Percentiles rank a stretch among this genome's conserved stretches.
phyloP scores from a whole-genome alignment of 1,139 yeast genomes.

The Lodderomyces metapsilosis region DNA sequence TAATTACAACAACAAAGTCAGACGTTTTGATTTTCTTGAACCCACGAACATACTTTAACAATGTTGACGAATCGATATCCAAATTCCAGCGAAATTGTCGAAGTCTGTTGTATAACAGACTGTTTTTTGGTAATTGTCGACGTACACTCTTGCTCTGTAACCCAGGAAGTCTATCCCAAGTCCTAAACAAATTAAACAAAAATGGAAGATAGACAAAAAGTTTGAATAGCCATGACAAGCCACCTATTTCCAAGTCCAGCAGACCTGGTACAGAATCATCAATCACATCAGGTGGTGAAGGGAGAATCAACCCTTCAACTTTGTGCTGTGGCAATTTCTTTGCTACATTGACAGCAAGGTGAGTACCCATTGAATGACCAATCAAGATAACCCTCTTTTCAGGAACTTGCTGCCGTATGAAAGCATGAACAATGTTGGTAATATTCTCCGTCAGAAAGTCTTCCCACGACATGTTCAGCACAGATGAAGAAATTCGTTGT shows the following conservation, averaged over 20 bases:
- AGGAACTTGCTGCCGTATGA: slow-evolving; percentile 40
- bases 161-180: slow-evolving; percentile 64
- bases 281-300: slow-evolving; percentile 55
- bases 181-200: slow-evolving; percentile 54
- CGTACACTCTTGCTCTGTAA: slow-evolving; percentile 55
- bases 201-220: slow-evolving; percentile 44
- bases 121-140: slow-evolving; percentile 46
- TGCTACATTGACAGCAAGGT: slow-evolving; percentile 50
- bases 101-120: slow-evolving; percentile 41
- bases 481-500: slow-evolving; percentile 27
- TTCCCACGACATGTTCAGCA: slow-evolving; percentile 34
- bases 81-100: slow-evolving; percentile 72
- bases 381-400: slow-evolving; percentile 53
- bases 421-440: slow-evolving; percentile 43
- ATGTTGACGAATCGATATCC: slow-evolving; percentile 55
- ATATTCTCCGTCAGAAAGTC: slow-evolving; percentile 51
- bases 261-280: slow-evolving; percentile 21
- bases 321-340: slow-evolving; percentile 34
- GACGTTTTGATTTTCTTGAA: slow-evolving; percentile 41
- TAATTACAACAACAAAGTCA: slow-evolving; percentile 44
- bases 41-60: slow-evolving; percentile 54
- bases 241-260: not conserved
- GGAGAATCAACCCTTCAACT: slow-evolving; percentile 47
- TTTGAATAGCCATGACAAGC: slow-evolving; percentile 11
- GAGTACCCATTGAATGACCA: slow-evolving; percentile 79